Evolutionary conservation across 176 grass and related monocot species (phyloP), one percentile per base, ranked within the genome.

Genomic region (Oryza coarctata): DNA sequence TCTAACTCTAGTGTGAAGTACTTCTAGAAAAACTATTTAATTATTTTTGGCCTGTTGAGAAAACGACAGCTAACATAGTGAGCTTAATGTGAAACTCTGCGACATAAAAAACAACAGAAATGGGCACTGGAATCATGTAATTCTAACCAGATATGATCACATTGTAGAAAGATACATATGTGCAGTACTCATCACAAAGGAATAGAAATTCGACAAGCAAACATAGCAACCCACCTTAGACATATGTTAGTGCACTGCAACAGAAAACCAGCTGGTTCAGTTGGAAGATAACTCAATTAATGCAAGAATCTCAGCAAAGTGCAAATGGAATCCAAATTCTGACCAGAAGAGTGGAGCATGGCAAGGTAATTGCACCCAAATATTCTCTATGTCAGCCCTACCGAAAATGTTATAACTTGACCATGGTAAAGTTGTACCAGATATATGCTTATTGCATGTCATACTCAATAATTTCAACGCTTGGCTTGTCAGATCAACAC

Each of bases 331-430:
- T 32, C 61, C 68, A 79, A 72, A 65, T 77, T 60, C 57, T 89
- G 78, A 29, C 34, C 20, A 38, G 25, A 43, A 45, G 47, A 68
- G 62, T 43, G 62, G 23, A 81, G 40, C 71, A 52, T 63, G 7
- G 4, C 32, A 70, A 85, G 50, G 71, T 80, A 71, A 76, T 50
- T 30, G 15, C 14, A 28, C 65, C 72, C 63, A 39, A 36, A 39
- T 84, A 68, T 68, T 83, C 68, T 50, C 68, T 82, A 86, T 38
- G 74, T 86, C 74, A 86, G 62, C 39, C 67, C 79, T 78, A 82
- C 70, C 1, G 12, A 68, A n/a, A 86, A 75, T 78, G 40, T 50
- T n/a, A 76, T n/a, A 82, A 61, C 85, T 30, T 50, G 36, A 73
- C 78, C 73, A 76, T 35, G 64, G 32, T 50, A 50, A 34, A 84